phyloP scores from a whole-genome alignment of 257 asterid genomes.

The Avicennia marina region DNA sequence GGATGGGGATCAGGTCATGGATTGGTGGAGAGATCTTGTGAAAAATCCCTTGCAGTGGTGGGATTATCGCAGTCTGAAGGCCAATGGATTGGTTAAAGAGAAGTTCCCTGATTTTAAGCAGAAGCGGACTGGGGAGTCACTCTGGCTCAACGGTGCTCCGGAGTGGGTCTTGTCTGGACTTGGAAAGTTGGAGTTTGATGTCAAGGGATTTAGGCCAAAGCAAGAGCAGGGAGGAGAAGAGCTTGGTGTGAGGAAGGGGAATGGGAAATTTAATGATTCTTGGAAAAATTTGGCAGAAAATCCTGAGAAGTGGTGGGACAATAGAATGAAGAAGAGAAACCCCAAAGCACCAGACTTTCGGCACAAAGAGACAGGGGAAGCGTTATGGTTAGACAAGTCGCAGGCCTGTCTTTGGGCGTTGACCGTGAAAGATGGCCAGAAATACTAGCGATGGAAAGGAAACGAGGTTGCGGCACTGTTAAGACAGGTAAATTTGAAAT shows the following conservation, averaged over 20 bases:
- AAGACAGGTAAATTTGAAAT: slow-evolving; percentile 2
- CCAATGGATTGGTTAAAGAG: slow-evolving; percentile 45
- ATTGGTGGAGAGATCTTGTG: slow-evolving; percentile 72
- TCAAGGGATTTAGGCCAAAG: slow-evolving; percentile 19
- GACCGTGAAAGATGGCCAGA: slow-evolving; percentile 28
- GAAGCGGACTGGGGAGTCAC: slow-evolving; percentile 38
- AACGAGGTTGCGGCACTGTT: not conserved
- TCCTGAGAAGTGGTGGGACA: slow-evolving; percentile 67
- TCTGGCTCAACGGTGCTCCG: slow-evolving; percentile 65
- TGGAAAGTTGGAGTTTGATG: slow-evolving; percentile 48
- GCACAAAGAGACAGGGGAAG: slow-evolving; percentile 53
- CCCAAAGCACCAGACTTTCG: slow-evolving; percentile 57
- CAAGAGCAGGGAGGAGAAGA: slow-evolving; percentile 13
- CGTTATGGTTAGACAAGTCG: slow-evolving; percentile 39
- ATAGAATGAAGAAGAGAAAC: slow-evolving; percentile 36
- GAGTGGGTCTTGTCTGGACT: slow-evolving; percentile 50
- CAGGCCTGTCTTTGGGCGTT: slow-evolving; percentile 49
- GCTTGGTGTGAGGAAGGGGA: slow-evolving; percentile 7
- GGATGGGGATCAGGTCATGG: slow-evolving; percentile 11
- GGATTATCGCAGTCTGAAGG: slow-evolving; percentile 65
- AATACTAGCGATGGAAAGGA: slow-evolving; percentile 9
- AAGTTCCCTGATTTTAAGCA: slow-evolving; percentile 77
- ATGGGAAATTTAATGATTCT: slow-evolving; percentile 18
- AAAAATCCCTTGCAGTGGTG: slow-evolving; percentile 62
- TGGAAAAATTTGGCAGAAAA: slow-evolving; percentile 68